Base-by-base conservation (phyloP, 2,329 filamentous ascomycete genomes). In the Epichloe gansuensis region DNA sequence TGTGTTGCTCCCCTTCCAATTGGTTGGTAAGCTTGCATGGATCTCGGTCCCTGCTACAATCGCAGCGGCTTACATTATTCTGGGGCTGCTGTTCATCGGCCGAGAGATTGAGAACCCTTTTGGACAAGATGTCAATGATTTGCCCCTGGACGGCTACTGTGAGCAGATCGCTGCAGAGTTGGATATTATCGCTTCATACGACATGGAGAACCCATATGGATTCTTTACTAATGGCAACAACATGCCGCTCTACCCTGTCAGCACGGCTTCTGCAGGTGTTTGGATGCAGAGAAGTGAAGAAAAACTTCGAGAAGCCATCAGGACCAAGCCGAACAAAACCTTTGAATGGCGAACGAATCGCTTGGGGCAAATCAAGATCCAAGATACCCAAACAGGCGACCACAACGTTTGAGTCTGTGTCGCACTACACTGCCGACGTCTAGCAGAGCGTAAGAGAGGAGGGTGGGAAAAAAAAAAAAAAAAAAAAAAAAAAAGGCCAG, bases 101-200 rank as follows among this genome's bases (percentile, higher is more conserved):
- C 81, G 81, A 57, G 87, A 93, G 68, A 86, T 93, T 57, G 88
- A 93, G 67, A 89, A 93, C 62, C 88, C 88, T 5, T 93, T 93
- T 65, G 88, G 88, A 53, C 75, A 82, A 57, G 88, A 93, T 57
- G 87, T 91, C 59, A 93, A 93, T 63, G 88, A 93, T 67, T 70
- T 91, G 43, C 85, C 85, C 0, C 75, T 91, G 3, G 88, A 91
- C 63, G 71, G 75, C 13, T 94, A 83, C 73, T 93, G 88, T 69
- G 76, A 83, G 39, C 85, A 90, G 62, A 75, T 93, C 43, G 80
- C 84, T 23, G 67, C 76, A 35, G 88, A 94, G 60, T 74, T 93
- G 59, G 85, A 91, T 62, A 80, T 86, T 54, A 81, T 91, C 59
- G 82, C 83, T 23, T 76, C 80, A 2, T 65, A 67, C 57, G 67